These are phyloP conservation scores for Magnaporthiopsis rhizophila DNA, from an alignment of 2,329 filamentous ascomycete species.

Conservation along the genomic window DNA sequence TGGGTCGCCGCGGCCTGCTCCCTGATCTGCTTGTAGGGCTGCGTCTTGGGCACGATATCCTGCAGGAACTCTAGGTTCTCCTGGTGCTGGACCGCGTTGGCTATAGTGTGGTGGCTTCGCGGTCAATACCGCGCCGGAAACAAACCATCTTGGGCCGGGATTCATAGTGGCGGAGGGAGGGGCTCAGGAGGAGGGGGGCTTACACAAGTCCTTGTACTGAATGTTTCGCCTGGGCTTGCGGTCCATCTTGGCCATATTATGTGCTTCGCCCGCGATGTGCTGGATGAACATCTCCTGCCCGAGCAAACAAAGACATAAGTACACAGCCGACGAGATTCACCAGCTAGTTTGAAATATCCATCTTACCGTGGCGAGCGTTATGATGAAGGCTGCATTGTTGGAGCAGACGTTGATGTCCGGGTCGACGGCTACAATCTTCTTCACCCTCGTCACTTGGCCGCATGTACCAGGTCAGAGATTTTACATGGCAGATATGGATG, in stretches of 20 bases:
- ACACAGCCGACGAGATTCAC: not conserved
- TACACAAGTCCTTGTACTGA: constrained; percentile 90
- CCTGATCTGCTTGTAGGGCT: constrained; percentile 72
- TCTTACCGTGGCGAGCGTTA: constrained; percentile 76
- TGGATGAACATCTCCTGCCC: constrained; percentile 87
- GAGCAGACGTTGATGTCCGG: constrained; percentile 80
- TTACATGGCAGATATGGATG: not conserved
- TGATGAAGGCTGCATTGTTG: constrained; percentile 89
- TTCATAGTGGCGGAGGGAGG: not conserved
- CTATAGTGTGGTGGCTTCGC: constrained; percentile 31
- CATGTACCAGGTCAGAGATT: not conserved
- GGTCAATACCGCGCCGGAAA: not conserved
- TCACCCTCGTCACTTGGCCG: constrained; percentile 74
- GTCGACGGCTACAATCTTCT: constrained; percentile 89
- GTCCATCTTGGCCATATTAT: constrained; percentile 85
- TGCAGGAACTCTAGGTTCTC: constrained; percentile 94
- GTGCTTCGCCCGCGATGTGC: constrained; percentile 75
- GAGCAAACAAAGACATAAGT: not conserved
- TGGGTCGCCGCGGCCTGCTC: constrained; percentile 46
- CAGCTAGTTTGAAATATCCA: not conserved
- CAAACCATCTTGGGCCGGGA: no score
- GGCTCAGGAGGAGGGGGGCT: constrained; percentile 15
- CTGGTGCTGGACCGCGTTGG: constrained; percentile 75
- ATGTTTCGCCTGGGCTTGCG: constrained; percentile 88
- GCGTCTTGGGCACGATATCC: constrained; percentile 83